phyloP scores from a whole-genome alignment of 352 stramenopile species.

The Plasmopara halstedii region DNA sequence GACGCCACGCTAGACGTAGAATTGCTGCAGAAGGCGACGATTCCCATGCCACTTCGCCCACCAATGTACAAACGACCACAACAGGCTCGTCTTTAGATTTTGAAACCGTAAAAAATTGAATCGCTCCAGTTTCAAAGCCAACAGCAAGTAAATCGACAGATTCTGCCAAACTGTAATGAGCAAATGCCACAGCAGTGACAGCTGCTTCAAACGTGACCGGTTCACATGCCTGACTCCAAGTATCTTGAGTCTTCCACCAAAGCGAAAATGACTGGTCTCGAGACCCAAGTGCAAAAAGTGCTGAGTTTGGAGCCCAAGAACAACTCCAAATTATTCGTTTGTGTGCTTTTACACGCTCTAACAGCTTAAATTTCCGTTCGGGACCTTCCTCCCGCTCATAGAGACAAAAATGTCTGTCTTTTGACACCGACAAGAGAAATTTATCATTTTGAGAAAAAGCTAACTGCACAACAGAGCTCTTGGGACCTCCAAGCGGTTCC shows the following conservation, averaged over 20 bases:
- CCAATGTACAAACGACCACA: not conserved
- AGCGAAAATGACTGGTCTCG: constrained; percentile 60
- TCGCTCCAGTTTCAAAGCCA: constrained; percentile 48
- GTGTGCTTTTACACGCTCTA: constrained; percentile 53
- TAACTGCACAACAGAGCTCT: constrained; percentile 73
- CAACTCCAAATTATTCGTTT: constrained; percentile 79
- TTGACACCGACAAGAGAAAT: constrained; percentile 58
- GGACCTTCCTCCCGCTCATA: constrained; percentile 25
- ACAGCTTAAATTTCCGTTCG: constrained; percentile 28
- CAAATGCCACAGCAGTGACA: constrained; percentile 60
- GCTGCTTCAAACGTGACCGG: constrained; percentile 28
- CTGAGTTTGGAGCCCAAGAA: constrained; percentile 56
- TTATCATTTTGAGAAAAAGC: constrained; percentile 61
- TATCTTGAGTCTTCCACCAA: constrained; percentile 21
- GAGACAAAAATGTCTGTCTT: constrained; percentile 64
- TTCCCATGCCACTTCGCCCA: constrained; percentile 15
- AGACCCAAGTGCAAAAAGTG: constrained; percentile 48
- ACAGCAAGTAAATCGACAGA: constrained; percentile 36
- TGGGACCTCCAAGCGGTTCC: constrained; percentile 49
- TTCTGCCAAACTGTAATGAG: constrained; percentile 7
- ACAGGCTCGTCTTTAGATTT: not conserved
- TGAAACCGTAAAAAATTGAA: constrained; percentile 29
- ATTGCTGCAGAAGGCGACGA: constrained; percentile 31
- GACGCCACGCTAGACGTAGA: constrained; percentile 43
- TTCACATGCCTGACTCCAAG: constrained; percentile 18